A percentile compares a stretch with the other conserved stretches of the same genome.
phyloP scores from a whole-genome alignment of 1,284 basidiomycete species.

The Chondrostereum purpureum region DNA sequence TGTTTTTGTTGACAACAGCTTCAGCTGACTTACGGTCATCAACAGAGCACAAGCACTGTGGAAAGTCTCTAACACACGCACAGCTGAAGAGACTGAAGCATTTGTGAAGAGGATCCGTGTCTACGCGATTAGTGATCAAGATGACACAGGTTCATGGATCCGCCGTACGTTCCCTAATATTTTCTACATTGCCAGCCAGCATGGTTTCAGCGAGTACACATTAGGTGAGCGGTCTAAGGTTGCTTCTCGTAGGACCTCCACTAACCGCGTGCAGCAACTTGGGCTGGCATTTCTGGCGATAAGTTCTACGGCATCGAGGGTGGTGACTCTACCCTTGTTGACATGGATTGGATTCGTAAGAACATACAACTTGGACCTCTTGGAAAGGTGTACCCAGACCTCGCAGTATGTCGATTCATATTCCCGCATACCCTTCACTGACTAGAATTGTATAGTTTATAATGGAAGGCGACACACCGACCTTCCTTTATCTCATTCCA shows the following conservation, averaged over 20 bases:
- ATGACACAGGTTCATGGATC: constrained; percentile 6
- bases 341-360: constrained; percentile 3
- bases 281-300: constrained; percentile 3
- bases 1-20: background rate
- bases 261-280: background rate
- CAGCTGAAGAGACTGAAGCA: background rate
- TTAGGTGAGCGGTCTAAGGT: background rate
- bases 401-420: background rate
- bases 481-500: constrained; percentile 5
- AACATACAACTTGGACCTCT: constrained; percentile 4
- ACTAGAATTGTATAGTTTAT: constrained; percentile 1
- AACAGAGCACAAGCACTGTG: constrained; percentile 5
- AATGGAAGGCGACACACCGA: constrained; percentile 8
- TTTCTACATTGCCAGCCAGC: constrained; percentile 7
- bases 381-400: constrained; percentile 1
- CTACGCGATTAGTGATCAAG: constrained; percentile 7
- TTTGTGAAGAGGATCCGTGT: constrained; percentile 6
- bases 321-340: constrained; percentile 2
- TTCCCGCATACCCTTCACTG: background rate
- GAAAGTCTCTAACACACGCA: constrained; percentile 1
- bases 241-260: background rate
- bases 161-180: constrained; percentile 3
- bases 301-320: background rate
- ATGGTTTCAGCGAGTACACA: constrained; percentile 7
- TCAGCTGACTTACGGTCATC: background rate